These are phyloP conservation scores for Meredithiella fracta DNA, from an alignment of 2,329 filamentous ascomycete species.

Conservation along the genomic window DNA sequence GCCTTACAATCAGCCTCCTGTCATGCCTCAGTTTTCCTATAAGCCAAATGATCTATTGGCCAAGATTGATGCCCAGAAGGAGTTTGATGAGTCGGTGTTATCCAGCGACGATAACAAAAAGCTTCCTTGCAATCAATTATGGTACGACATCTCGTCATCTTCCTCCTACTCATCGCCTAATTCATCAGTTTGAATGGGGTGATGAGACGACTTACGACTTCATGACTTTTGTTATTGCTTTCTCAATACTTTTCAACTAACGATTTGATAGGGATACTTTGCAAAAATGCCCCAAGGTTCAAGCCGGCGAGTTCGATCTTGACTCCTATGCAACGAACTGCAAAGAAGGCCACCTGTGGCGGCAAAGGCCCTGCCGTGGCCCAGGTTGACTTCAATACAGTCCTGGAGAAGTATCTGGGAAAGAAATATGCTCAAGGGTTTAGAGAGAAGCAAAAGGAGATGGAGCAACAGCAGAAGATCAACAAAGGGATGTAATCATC, in stretches of 20 bases:
- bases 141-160: conserved; percentile 5
- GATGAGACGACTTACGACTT: not conserved
- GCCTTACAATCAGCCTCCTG: conserved; percentile 52
- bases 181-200: not conserved
- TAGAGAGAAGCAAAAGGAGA: conserved; percentile 1
- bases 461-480: not conserved
- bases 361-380: conserved; percentile 79
- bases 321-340: conserved; percentile 85
- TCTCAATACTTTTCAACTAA: conserved; percentile 3
- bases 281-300: conserved; percentile 72
- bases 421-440: conserved; percentile 19
- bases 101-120: conserved; percentile 39
- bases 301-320: conserved; percentile 81
- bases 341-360: conserved; percentile 90
- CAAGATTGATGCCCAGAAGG: conserved; percentile 23
- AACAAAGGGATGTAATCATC: not conserved
- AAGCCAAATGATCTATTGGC: conserved; percentile 8
- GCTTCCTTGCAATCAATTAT: conserved; percentile 13
- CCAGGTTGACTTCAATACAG: conserved; percentile 71
- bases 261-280: conserved; percentile 54
- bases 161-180: not conserved
- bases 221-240: no score
- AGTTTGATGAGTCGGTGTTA: conserved; percentile 37
- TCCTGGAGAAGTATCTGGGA: conserved; percentile 49
- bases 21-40: conserved; percentile 8